Evolutionary conservation across 805 yeast species (phyloP), one percentile per base, ranked within the genome.

Genomic region (Metschnikowia drakensbergensis): DNA sequence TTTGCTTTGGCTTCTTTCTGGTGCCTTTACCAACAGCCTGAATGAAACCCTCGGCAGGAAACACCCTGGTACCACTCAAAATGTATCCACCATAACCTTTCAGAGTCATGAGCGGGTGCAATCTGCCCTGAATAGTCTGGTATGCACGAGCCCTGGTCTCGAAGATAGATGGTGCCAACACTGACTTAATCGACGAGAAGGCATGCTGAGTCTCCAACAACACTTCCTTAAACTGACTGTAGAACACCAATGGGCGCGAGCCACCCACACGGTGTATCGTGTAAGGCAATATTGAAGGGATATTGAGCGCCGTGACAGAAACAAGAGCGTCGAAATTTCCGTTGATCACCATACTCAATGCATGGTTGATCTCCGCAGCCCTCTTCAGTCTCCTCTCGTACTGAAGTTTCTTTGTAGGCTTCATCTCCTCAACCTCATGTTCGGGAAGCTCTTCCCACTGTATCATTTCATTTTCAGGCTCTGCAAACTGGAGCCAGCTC

Each of bases 71-170:
- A 3, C 92, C 96, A 72, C 82, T 78, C 55, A 90, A 70, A 2
- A 94, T 64, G 64, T 82, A 92, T 0, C 99, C 99, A 31, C 97
- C 98, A 49, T 86, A 91, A 5, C 96, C 90, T 59, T 88, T 78
- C 76, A 85, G 83, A 0, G 97, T 88, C 99, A 94, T 94, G 51
- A 84, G 62, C 0, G 99, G 99, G 65, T 94, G 99, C 60, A 92
- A 73, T 62, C 95, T 83, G 6, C 98, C 99, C 17, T 96, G 88
- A 28, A 92, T 81, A 3, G 97, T 89, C 71, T 94, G 99, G 64
- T 86, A 91, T 43, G 83, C 84, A 54, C 97, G 79, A 9, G 86
- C 94, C 53, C 88, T 76, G 0, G 95, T 81, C 65, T 91, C 97
- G 53, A 79, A 75, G 23, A 92, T 81, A 11, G 88, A 80, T 4